Evolutionary conservation across 2,329 filamentous ascomycete genomes (phyloP).

Genomic region (Ceratocystis variospora): DNA sequence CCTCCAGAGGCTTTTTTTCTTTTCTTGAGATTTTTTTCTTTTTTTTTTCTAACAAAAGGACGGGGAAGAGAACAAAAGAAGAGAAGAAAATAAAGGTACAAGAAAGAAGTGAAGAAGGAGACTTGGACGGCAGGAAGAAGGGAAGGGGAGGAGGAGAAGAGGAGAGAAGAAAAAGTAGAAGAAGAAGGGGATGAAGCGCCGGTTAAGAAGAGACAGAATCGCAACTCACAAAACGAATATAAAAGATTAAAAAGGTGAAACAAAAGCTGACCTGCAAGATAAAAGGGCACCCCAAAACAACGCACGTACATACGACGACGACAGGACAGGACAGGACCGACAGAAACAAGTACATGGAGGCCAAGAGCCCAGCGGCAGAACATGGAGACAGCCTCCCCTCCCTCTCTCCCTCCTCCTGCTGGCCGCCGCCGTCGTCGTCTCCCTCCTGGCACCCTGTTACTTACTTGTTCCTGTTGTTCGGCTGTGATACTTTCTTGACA

Average conservation of each 20-base stretch:
- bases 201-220: slow-evolving; percentile 2
- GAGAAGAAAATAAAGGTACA: slow-evolving; percentile 8
- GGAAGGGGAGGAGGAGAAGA: neutral
- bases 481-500: no score
- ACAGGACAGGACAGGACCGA: neutral
- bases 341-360: no score
- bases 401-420: no score
- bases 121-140: slow-evolving; percentile 2
- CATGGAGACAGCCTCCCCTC: no score
- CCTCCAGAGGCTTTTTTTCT: slow-evolving; percentile 2
- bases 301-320: neutral
- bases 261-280: neutral
- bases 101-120: slow-evolving; percentile 4
- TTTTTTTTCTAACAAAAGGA: neutral
- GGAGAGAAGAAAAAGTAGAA: slow-evolving; percentile 10
- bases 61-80: slow-evolving; percentile 8
- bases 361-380: neutral
- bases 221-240: no score
- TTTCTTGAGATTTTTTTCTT: no score
- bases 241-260: neutral
- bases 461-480: no score
- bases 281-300: neutral
- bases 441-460: no score
- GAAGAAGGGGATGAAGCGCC: neutral
- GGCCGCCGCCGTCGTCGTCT: no score